Conservation (phyloP, 2,329 filamentous ascomycete species). For the Alternaria triticina region DNA sequence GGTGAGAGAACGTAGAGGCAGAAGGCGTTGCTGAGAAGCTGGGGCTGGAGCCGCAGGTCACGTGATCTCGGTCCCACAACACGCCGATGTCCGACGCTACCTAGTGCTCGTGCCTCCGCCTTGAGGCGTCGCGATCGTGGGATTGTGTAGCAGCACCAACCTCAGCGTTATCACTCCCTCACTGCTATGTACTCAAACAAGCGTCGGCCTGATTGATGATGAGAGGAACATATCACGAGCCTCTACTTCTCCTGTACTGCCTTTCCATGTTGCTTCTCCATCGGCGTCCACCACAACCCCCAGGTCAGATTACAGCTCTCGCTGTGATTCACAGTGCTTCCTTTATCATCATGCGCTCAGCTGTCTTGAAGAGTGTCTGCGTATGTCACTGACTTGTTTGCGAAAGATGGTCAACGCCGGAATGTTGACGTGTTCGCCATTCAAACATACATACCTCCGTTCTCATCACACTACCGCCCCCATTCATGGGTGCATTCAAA, state of each 20-base stretch:
- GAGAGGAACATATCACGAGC: background rate
- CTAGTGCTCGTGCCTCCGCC: too few species aligned
- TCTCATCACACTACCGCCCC: background rate
- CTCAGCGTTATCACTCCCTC: background rate
- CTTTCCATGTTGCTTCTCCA: background rate
- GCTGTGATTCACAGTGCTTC: background rate
- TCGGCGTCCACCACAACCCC: background rate
- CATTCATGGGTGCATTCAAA: background rate
- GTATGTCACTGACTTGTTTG: background rate
- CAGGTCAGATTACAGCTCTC: background rate
- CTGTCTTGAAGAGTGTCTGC: background rate
- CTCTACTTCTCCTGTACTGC: accelerated
- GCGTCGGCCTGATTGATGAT: background rate
- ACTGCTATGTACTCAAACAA: background rate
- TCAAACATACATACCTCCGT: conserved; percentile 11
- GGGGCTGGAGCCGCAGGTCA: background rate
- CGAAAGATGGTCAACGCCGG: background rate
- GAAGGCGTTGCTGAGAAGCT: background rate
- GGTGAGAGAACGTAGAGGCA: background rate
- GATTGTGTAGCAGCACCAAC: background rate
- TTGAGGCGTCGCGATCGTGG: too few species aligned
- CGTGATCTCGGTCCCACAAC: background rate
- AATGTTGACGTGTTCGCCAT: conserved; percentile 7
- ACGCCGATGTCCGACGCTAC: background rate
- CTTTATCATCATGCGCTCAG: background rate